Evolutionary conservation across 2,329 filamentous ascomycete species (phyloP).

Genomic region (Exophiala aquamarina): DNA sequence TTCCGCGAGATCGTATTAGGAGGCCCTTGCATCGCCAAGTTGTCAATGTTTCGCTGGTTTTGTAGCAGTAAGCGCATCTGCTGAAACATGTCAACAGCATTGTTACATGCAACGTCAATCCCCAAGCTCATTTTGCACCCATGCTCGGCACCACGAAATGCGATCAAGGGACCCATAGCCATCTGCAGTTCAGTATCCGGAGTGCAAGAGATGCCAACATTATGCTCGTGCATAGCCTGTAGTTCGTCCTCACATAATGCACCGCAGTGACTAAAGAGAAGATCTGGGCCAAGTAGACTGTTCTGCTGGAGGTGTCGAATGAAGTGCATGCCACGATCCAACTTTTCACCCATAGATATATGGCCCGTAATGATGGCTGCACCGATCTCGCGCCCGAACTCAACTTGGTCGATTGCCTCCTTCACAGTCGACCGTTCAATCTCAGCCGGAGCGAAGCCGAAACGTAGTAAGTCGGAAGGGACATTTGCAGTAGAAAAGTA

Average conservation of each 20-base stretch:
- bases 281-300: slow-evolving; percentile 9
- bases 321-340: slow-evolving; percentile 8
- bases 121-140: slow-evolving; percentile 27
- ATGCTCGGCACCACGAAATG: slow-evolving; percentile 25
- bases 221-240: slow-evolving; percentile 18
- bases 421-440: slow-evolving; percentile 3
- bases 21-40: slow-evolving; percentile 15
- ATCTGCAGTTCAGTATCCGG: slow-evolving; percentile 35
- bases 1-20: slow-evolving; percentile 17
- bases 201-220: slow-evolving; percentile 29
- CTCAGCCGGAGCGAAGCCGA: slow-evolving; percentile 13
- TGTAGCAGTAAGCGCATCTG: slow-evolving; percentile 33
- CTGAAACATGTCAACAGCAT: slow-evolving; percentile 30
- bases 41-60: slow-evolving; percentile 24
- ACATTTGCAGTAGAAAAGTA: slow-evolving; percentile 1
- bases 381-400: slow-evolving; percentile 6
- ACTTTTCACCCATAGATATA: slow-evolving; percentile 8
- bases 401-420: slow-evolving; percentile 6
- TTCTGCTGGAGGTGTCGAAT: slow-evolving; percentile 11
- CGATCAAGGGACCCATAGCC: slow-evolving; percentile 31
- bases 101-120: slow-evolving; percentile 33
- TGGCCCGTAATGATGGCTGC: slow-evolving; percentile 13
- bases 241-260: slow-evolving; percentile 17
- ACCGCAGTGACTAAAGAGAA: slow-evolving; percentile 14
- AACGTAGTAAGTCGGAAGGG: slow-evolving; percentile 6